Percentiles rank a stretch among this genome's conserved stretches.
phyloP scores from a whole-genome alignment of 2,329 filamentous ascomycete genomes.

The Fonsecaea erecta region DNA sequence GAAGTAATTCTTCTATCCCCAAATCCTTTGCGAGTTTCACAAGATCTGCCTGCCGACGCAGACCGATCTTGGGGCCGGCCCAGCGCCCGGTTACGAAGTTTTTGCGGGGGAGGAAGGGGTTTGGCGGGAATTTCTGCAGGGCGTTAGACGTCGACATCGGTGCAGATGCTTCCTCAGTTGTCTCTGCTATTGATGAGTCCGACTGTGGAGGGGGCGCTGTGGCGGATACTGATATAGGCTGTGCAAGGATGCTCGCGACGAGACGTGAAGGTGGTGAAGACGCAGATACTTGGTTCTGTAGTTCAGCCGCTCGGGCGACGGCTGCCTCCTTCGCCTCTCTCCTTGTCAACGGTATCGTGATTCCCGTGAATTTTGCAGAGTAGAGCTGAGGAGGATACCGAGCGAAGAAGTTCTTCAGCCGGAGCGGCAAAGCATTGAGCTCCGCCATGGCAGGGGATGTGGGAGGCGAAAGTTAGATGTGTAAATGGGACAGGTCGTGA shows the following conservation, averaged over 20 bases:
- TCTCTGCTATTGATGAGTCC: conserved; percentile 57
- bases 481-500: not conserved
- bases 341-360: conserved; percentile 34
- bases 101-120: conserved; percentile 82
- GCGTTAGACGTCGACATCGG: conserved; percentile 46
- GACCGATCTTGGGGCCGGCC: conserved; percentile 80
- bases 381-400: conserved; percentile 76
- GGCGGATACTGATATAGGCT: conserved; percentile 13
- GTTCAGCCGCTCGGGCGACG: conserved; percentile 12
- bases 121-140: conserved; percentile 57
- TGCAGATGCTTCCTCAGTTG: conserved; percentile 39
- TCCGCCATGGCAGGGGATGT: conserved; percentile 18
- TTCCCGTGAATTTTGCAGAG: conserved; percentile 44
- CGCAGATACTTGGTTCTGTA: conserved; percentile 3
- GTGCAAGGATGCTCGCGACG: conserved; percentile 5
- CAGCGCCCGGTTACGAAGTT: conserved; percentile 79
- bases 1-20: conserved; percentile 80
- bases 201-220: conserved; percentile 24
- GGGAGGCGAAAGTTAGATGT: not conserved
- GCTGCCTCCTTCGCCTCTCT: conserved; percentile 31
- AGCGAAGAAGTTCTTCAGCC: conserved; percentile 83
- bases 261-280: not conserved
- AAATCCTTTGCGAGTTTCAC: conserved; percentile 81
- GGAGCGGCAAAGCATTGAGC: conserved; percentile 65
- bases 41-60: conserved; percentile 86